Evolutionary conservation across 2,329 filamentous ascomycete species (phyloP).

Genomic region (Neodidymelliopsis sp.): DNA sequence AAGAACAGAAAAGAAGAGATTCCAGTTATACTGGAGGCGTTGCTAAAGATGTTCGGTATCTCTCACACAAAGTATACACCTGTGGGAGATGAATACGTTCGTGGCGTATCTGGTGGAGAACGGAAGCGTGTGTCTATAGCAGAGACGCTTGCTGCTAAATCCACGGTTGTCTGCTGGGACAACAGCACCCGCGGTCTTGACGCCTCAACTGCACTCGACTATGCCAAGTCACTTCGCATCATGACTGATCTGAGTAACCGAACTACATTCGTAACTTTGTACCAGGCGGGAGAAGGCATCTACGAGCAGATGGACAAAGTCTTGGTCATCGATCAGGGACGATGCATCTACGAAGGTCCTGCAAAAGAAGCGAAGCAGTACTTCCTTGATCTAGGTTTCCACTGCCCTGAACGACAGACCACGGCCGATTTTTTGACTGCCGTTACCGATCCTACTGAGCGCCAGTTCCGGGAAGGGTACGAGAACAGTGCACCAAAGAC

Average conservation of each 20-base stretch:
- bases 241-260: constrained; percentile 80
- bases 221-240: constrained; percentile 77
- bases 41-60: constrained; percentile 82
- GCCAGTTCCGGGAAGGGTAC: constrained; percentile 65
- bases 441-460: constrained; percentile 75
- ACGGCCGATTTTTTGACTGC: constrained; percentile 82
- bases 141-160: constrained; percentile 72
- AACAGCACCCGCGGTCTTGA: constrained; percentile 83
- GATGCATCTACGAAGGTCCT: constrained; percentile 72
- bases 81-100: constrained; percentile 76
- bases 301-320: constrained; percentile 83
- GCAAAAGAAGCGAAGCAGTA: constrained; percentile 68
- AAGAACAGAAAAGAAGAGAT: constrained; percentile 70
- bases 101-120: constrained; percentile 81
- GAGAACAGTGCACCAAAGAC: constrained; percentile 74
- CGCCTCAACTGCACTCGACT: constrained; percentile 79
- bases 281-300: constrained; percentile 74
- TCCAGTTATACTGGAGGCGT: constrained; percentile 71
- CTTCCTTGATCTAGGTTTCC: constrained; percentile 71
- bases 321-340: constrained; percentile 75
- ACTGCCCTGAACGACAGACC: constrained; percentile 68
- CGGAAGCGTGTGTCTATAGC: constrained; percentile 77
- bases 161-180: constrained; percentile 74
- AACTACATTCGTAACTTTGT: constrained; percentile 74
- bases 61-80: constrained; percentile 76